Conservation (phyloP, 1,284 basidiomycete genomes). For the Sphagnurus paluster region DNA sequence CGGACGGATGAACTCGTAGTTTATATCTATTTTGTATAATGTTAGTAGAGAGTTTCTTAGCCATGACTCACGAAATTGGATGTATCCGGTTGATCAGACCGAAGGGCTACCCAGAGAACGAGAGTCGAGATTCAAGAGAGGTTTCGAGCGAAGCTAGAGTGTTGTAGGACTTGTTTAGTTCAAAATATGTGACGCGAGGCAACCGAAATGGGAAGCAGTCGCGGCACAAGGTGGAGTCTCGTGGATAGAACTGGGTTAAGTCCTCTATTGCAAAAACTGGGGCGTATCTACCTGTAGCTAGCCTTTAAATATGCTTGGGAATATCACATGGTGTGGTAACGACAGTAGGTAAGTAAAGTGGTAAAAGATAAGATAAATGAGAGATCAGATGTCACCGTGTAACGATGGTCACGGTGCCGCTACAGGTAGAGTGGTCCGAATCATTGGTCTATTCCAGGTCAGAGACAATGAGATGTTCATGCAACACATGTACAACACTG, state of each 20-base stretch:
- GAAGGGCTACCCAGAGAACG: background rate
- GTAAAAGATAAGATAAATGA: too few relatives aligned
- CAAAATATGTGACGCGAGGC: constrained; percentile 5
- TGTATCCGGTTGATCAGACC: constrained; percentile 5
- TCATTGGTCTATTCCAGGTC: constrained; percentile 29
- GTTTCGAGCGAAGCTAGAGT: background rate
- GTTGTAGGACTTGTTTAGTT: background rate
- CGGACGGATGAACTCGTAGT: background rate
- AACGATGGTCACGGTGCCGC: too few relatives aligned
- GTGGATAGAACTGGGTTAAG: background rate
- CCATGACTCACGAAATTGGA: constrained; percentile 1
- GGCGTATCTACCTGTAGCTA: too few relatives aligned
- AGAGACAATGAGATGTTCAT: constrained; percentile 4
- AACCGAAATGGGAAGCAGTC: background rate
- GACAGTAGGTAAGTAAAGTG: too few relatives aligned
- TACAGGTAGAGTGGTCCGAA: constrained; percentile 24
- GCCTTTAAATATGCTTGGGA: too few relatives aligned
- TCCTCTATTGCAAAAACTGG: background rate
- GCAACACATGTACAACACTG: background rate
- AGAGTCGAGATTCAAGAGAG: constrained; percentile 5
- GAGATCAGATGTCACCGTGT: too few relatives aligned
- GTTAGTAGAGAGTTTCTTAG: background rate
- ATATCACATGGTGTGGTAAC: too few relatives aligned
- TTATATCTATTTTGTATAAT: background rate
- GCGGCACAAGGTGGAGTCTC: constrained; percentile 1